Base-by-base conservation (phyloP, 805 yeast genomes). In the Blastobotrys attinorum region DNA sequence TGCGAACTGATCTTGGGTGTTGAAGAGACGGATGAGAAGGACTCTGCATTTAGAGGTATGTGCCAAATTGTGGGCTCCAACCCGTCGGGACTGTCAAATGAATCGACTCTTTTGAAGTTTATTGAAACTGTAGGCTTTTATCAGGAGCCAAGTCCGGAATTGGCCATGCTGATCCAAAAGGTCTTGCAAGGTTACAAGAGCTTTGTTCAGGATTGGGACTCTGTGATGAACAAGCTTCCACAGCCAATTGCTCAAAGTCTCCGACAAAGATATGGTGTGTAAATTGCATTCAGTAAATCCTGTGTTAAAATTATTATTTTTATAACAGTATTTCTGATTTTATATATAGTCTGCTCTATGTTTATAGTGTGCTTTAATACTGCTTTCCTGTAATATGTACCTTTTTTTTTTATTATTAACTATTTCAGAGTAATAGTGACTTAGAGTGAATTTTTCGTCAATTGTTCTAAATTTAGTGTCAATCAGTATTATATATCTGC, bases 1-100 rank as follows among this genome's bases (percentile, higher is more conserved):
- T 76, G 88, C 51, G 65, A 75, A 22, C 76, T 74, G 35, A 79
- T 86, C 70, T 61, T 73, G 53, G 74, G 75, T 49, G 67, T 87
- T 43, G 81, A 77, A 35, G 92, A 85, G 51, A 80, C 88, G 46
- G 83, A 80, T 42, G 98, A 92, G 61, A 92, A 92, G 64, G 95
- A 85, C 49, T 73, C 88, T 8, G 82, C 95, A 1, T 86, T 83
- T 59, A 72, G 72, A 53, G 98, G 98, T 2, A 83, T 92, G 78
- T 72, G 88, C 58, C 75, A 74, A 44, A 73, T 79, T 23, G 67
- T 90, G 15, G 70, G 71, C 31, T 59, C 64, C n/a, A 80, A 82
- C 55, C 95, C 95, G 2, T 70, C 73, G 27, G 83, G 79, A 0
- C 64, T 85, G 37, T 72, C 76, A 0, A 60, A 65, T 25, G 75